Base-by-base conservation (phyloP, 176 grass and related monocot genomes). In the Saccharum spontaneum region DNA sequence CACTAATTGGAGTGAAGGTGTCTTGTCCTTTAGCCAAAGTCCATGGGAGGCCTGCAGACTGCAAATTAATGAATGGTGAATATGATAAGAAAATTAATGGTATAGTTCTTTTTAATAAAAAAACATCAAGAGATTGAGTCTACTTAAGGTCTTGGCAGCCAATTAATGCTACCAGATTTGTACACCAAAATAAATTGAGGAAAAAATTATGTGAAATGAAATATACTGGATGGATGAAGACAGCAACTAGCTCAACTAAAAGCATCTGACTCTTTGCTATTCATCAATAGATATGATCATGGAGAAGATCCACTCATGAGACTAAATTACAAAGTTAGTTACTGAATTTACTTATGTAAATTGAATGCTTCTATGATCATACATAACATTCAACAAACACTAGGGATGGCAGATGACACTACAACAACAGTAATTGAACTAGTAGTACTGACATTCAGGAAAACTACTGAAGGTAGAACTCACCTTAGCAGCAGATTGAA, bases 11-110 rank as follows among this genome's bases (percentile, higher is more conserved):
- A 77, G 96, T 95, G 70, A 98, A 98, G 10, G 96, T 98, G 78
- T 98, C 96, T 80, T 95, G 96, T 78, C 89, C 90, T 95, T 98
- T 98, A 61, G 88, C 96, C 84, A 95, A 87, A 86, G 91, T 95
- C 96, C 96, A 98, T 76, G 96, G 96, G 26, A 98, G 93, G 82
- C 96, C 96, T 84, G 87, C 90, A 78, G 91, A 83, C 96, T 95
- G 79, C 36, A 87, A 79, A 84, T 55, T 69, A 64, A 23, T 49
- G 45, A 23, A 83, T 61, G 82, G 37, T 48, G 30, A 81, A 67
- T 85, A 31, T 30, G 13, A 73, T 62, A 82, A 39, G 44, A 75
- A 82, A 46, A 7, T 50, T 4, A 50, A 41, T n/a, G 49, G 28
- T 38, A 49, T 4, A 71, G 24, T 46, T 79, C 22, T 24, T 23